Conservation (phyloP, 805 yeast genomes). For the Suhomyces sp. region DNA sequence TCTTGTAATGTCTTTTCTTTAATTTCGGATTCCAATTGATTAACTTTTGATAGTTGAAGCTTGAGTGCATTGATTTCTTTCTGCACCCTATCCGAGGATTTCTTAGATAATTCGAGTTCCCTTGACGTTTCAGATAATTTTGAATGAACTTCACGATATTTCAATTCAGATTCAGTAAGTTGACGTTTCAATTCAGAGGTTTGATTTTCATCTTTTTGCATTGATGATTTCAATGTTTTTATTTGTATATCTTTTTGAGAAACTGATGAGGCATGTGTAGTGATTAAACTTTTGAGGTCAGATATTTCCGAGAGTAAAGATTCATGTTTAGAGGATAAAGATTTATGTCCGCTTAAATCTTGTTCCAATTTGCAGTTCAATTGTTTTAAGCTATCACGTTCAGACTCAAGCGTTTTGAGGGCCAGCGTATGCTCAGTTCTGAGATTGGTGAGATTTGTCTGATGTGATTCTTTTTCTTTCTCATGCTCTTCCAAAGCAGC, state of each 20-base stretch:
- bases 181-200: conserved; percentile 14
- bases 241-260: conserved; percentile 15
- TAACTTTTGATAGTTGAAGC: conserved; percentile 8
- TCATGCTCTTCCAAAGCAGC: conserved; percentile 7
- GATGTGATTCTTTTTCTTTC: conserved; percentile 11
- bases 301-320: conserved; percentile 12
- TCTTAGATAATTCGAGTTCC: conserved; percentile 20
- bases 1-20: conserved; percentile 6
- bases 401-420: conserved; percentile 4
- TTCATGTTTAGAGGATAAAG: conserved; percentile 10
- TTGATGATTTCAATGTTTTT: conserved; percentile 11
- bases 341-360: conserved; percentile 12
- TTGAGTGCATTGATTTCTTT: conserved; percentile 12
- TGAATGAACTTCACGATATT: conserved; percentile 12
- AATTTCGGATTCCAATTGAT: conserved; percentile 8
- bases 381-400: conserved; percentile 10
- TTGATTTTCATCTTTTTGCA: conserved; percentile 13
- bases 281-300: conserved; percentile 13
- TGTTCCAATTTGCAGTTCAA: conserved; percentile 8
- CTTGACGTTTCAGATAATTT: conserved; percentile 20
- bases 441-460: conserved; percentile 8
- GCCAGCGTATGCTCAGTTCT: conserved; percentile 10
- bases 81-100: conserved; percentile 11
- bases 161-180: conserved; percentile 14
- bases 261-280: conserved; percentile 8